Conservation (phyloP, 805 yeast genomes). For the Dipodascus albidus region DNA sequence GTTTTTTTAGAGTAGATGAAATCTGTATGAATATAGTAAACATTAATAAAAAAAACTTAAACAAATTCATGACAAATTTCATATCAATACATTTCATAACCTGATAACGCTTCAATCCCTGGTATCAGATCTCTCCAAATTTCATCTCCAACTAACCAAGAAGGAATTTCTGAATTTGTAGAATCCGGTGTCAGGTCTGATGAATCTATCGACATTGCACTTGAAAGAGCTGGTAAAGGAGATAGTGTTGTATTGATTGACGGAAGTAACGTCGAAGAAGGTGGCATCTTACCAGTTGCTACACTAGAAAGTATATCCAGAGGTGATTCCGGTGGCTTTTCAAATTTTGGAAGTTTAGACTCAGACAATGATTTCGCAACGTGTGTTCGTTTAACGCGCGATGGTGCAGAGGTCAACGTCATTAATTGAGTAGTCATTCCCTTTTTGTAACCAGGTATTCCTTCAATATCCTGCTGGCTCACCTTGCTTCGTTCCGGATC, state of each 20-base stretch:
- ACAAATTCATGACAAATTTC: not conserved
- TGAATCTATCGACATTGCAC: not conserved
- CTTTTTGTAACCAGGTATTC: not conserved
- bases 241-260: not conserved
- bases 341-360: not conserved
- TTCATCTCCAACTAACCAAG: slow-evolving; percentile 51
- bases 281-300: slow-evolving; percentile 15
- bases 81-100: slow-evolving; percentile 5
- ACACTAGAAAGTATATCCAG: slow-evolving; percentile 33
- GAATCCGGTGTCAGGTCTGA: not conserved
- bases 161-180: slow-evolving; percentile 11
- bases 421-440: slow-evolving; percentile 4
- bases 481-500: not conserved
- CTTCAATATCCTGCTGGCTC: too few relatives aligned
- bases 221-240: not conserved
- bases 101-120: slow-evolving; percentile 17
- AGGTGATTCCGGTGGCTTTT: slow-evolving; percentile 22
- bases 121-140: slow-evolving; percentile 50
- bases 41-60: too few relatives aligned
- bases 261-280: not conserved
- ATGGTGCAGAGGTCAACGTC: not conserved
- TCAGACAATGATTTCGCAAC: not conserved
- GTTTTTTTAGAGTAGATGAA: too few relatives aligned
- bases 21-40: too few relatives aligned
- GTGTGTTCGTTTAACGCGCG: not conserved